Conservation (phyloP, 228 moss, liverwort and hornwort genomes). For the Sphagnum fallax region DNA sequence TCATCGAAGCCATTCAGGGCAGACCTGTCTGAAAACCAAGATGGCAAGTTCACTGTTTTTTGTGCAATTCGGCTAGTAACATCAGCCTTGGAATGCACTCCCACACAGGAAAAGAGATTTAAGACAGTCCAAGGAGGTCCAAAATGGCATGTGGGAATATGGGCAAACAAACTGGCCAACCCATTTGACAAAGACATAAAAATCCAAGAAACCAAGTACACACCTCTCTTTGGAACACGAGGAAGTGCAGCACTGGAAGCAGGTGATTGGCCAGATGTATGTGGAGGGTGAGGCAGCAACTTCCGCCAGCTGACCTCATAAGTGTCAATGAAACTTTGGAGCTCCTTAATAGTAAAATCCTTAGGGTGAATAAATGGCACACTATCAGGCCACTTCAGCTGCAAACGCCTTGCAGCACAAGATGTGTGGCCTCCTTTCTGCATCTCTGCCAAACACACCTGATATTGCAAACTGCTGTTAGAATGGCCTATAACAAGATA, state of each 20-base stretch:
- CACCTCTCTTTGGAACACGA: slow-evolving; percentile 5
- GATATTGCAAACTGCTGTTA: not conserved
- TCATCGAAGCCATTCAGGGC: too few relatives aligned
- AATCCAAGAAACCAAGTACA: too few relatives aligned
- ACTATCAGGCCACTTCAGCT: slow-evolving; percentile 7
- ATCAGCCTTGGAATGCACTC: too few relatives aligned
- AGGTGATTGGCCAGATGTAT: not conserved
- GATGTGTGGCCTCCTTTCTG: slow-evolving; percentile 8
- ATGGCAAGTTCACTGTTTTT: too few relatives aligned
- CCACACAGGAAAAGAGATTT: too few relatives aligned
- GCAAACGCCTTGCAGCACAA: slow-evolving; percentile 3
- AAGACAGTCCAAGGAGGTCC: too few relatives aligned
- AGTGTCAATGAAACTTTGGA: slow-evolving; percentile 3
- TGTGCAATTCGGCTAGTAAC: too few relatives aligned
- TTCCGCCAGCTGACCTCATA: slow-evolving; percentile 5
- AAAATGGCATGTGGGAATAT: not conserved
- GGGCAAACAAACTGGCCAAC: not conserved
- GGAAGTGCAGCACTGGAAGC: slow-evolving; percentile 4
- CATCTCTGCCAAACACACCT: slow-evolving; percentile 11
- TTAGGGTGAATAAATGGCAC: slow-evolving; percentile 6
- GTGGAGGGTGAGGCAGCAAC: not conserved
- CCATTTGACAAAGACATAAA: not conserved
- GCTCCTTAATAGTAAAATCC: slow-evolving; percentile 6
- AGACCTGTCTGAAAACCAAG: too few relatives aligned
- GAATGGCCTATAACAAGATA: not conserved